Conservation (phyloP, 768 basidiomycete species). For the Trametes punicea region DNA sequence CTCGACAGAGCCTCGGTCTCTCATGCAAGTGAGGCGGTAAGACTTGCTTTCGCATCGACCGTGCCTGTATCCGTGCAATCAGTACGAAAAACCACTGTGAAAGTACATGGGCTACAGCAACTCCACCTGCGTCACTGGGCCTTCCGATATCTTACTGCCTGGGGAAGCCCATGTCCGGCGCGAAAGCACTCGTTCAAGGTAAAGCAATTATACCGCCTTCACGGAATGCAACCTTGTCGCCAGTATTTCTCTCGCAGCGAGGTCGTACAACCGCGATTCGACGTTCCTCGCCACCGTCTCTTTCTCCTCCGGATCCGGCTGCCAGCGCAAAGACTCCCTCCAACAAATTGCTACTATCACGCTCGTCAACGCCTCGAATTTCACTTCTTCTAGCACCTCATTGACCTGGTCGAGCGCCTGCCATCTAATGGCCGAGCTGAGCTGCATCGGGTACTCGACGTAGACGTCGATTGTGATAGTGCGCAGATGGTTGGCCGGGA, state of each 20-base stretch:
- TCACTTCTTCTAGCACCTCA: conserved; percentile 3
- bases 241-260: not conserved
- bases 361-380: not conserved
- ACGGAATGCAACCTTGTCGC: not conserved
- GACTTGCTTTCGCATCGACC: too few relatives aligned
- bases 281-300: not conserved
- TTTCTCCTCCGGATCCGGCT: not conserved
- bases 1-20: too few relatives aligned
- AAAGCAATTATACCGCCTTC: not conserved
- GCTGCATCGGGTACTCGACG: not conserved
- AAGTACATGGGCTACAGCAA: too few relatives aligned
- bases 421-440: not conserved
- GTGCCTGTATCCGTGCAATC: too few relatives aligned
- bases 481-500: not conserved
- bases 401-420: conserved; percentile 4
- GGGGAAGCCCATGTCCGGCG: too few relatives aligned
- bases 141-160: too few relatives aligned
- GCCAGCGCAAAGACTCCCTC: not conserved
- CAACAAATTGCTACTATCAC: conserved; percentile 2
- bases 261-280: conserved; percentile 2
- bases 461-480: conserved; percentile 3
- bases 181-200: too few relatives aligned
- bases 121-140: too few relatives aligned
- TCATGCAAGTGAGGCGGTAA: too few relatives aligned
- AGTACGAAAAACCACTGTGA: too few relatives aligned